A percentile compares a stretch with the other conserved stretches of the same genome.
Conservation (phyloP, 108 stramenopile genomes). For the Parietichytrium sp. region DNA sequence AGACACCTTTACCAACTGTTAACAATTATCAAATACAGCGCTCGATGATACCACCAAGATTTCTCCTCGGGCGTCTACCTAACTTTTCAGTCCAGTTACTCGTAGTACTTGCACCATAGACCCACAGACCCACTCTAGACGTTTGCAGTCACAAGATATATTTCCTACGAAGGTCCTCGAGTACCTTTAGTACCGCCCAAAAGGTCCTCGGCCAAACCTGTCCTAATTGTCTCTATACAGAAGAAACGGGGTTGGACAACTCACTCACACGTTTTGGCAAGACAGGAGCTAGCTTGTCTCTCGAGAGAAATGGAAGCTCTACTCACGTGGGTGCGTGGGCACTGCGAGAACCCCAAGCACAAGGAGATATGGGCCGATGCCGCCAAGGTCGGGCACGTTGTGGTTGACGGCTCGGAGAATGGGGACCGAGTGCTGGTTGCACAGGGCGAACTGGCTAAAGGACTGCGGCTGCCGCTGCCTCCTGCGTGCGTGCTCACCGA, state of each 20-base stretch:
- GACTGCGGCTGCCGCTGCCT: neutral
- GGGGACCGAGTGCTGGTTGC: slow-evolving; percentile 3
- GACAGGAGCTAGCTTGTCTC: neutral
- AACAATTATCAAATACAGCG: too few relatives aligned
- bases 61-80: too few relatives aligned
- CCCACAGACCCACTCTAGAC: too few relatives aligned
- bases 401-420: neutral
- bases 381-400: neutral
- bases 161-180: neutral
- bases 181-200: neutral
- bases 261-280: neutral
- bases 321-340: neutral
- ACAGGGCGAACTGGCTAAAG: neutral
- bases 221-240: neutral
- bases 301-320: neutral
- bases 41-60: too few relatives aligned
- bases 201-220: neutral
- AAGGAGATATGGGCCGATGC: neutral
- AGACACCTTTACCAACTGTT: too few relatives aligned
- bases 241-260: neutral
- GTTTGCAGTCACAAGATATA: too few relatives aligned
- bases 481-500: neutral
- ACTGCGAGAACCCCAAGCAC: neutral
- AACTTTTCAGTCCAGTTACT: too few relatives aligned
- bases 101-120: too few relatives aligned